Evolutionary conservation across 2,329 filamentous ascomycete genomes (phyloP).

Genomic region (Pestalotiopsis sp.): DNA sequence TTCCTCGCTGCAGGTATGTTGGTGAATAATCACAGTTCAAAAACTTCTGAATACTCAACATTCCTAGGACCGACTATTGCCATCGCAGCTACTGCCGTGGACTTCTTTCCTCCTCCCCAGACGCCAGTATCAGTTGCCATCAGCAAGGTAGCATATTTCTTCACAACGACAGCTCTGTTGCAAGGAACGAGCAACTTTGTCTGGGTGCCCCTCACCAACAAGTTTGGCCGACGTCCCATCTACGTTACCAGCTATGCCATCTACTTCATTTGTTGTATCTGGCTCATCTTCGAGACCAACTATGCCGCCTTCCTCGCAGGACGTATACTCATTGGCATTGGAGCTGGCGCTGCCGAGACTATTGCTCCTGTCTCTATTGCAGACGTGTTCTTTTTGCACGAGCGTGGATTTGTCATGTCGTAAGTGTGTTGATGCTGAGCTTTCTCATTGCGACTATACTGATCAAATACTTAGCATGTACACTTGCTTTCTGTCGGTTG

Average conservation of each 20-base stretch:
- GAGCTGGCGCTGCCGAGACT: slow-evolving; percentile 55
- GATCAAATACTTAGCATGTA: slow-evolving; percentile 29
- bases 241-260: slow-evolving; percentile 48
- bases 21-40: background rate
- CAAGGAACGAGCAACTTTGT: slow-evolving; percentile 54
- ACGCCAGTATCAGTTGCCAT: slow-evolving; percentile 35
- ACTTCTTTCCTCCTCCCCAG: slow-evolving; percentile 45
- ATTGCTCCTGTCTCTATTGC: slow-evolving; percentile 34
- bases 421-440: slow-evolving; percentile 27
- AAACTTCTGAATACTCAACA: background rate
- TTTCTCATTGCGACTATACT: background rate
- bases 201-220: slow-evolving; percentile 50
- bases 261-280: slow-evolving; percentile 44
- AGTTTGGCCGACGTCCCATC: slow-evolving; percentile 47
- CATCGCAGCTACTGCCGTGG: slow-evolving; percentile 47
- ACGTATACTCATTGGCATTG: slow-evolving; percentile 55
- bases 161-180: slow-evolving; percentile 51
- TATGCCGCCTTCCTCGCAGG: slow-evolving; percentile 47
- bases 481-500: slow-evolving; percentile 42
- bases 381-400: slow-evolving; percentile 60
- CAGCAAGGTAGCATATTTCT: slow-evolving; percentile 53
- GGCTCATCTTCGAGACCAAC: slow-evolving; percentile 44
- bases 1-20: slow-evolving; percentile 53
- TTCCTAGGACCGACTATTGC: slow-evolving; percentile 47
- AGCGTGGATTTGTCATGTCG: slow-evolving; percentile 55